phyloP scores from a whole-genome alignment of 768 basidiomycete genomes.

The Sistotremastrum suecicum region DNA sequence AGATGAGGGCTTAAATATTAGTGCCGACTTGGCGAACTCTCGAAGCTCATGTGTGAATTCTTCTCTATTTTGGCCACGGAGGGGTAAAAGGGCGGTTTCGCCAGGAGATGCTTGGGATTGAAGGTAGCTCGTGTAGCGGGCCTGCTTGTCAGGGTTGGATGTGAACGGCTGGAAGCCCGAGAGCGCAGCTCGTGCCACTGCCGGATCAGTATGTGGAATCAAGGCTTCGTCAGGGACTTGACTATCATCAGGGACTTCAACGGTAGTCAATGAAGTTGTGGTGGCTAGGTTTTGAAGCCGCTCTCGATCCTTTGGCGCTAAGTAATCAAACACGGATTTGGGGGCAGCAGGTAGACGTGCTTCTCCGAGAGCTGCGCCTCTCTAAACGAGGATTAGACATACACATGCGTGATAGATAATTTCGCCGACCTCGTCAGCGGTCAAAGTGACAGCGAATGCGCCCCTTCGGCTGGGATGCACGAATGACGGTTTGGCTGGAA shows the following conservation, averaged over 20 bases:
- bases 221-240: conserved; percentile 16
- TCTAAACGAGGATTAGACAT: conserved; percentile 26
- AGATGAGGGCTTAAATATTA: conserved; percentile 81
- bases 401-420: background rate
- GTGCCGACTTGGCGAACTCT: conserved; percentile 79
- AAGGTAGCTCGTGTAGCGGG: conserved; percentile 75
- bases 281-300: conserved; percentile 53
- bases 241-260: conserved; percentile 8
- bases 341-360: conserved; percentile 51
- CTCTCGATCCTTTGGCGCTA: conserved; percentile 85
- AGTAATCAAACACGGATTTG: conserved; percentile 85
- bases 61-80: conserved; percentile 44
- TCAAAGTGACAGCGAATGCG: conserved; percentile 10
- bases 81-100: conserved; percentile 28
- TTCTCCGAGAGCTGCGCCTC: conserved; percentile 77
- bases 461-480: conserved; percentile 14
- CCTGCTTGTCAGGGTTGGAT: conserved; percentile 62
- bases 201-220: conserved; percentile 55
- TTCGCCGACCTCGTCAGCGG: conserved; percentile 51
- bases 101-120: conserved; percentile 46
- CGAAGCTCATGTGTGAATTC: conserved; percentile 70
- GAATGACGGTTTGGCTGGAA: conserved; percentile 5
- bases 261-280: conserved; percentile 8
- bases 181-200: conserved; percentile 75
- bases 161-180: conserved; percentile 85